Evolutionary conservation across 768 basidiomycete genomes (phyloP).

Genomic region (Mycena polygramma): DNA sequence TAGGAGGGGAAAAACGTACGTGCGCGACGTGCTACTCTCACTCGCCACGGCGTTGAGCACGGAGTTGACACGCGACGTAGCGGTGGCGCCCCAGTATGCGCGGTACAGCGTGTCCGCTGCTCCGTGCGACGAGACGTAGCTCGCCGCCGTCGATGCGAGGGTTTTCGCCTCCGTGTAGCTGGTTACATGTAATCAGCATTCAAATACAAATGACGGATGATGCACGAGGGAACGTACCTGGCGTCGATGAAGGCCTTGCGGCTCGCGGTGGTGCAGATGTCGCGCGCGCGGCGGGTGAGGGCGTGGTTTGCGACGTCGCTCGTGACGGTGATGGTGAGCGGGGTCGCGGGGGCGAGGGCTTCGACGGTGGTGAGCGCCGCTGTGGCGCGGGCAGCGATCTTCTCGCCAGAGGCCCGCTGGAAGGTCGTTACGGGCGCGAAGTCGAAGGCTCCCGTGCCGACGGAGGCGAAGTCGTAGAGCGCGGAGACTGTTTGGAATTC

Average conservation of each 20-base stretch:
- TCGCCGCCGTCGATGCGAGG: constrained; percentile 31
- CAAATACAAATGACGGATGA: too few relatives aligned
- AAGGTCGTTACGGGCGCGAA: constrained; percentile 57
- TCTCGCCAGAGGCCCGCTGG: constrained; percentile 44
- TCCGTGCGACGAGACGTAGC: constrained; percentile 54
- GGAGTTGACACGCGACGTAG: constrained; percentile 51
- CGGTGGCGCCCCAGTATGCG: constrained; percentile 55
- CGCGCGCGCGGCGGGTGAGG: constrained; percentile 52
- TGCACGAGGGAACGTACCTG: constrained; percentile 42
- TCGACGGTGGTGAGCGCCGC: constrained; percentile 45
- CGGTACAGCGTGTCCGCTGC: constrained; percentile 53
- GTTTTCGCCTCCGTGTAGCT: constrained; percentile 29
- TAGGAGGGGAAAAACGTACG: constrained; percentile 42
- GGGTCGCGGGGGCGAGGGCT: constrained; percentile 41
- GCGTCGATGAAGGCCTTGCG: constrained; percentile 55
- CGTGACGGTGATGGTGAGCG: constrained; percentile 52
- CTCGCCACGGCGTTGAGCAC: constrained; percentile 54
- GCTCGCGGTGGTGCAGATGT: constrained; percentile 53
- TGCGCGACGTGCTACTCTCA: constrained; percentile 56
- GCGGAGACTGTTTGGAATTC: constrained; percentile 47
- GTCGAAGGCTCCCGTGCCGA: constrained; percentile 55
- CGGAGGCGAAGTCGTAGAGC: constrained; percentile 57
- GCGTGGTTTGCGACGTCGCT: constrained; percentile 51
- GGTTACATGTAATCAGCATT: neutral
- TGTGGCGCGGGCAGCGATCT: constrained; percentile 24